These are phyloP conservation scores for Claviceps humidiphila DNA, from an alignment of 2,329 filamentous ascomycete species.

Conservation along the genomic window DNA sequence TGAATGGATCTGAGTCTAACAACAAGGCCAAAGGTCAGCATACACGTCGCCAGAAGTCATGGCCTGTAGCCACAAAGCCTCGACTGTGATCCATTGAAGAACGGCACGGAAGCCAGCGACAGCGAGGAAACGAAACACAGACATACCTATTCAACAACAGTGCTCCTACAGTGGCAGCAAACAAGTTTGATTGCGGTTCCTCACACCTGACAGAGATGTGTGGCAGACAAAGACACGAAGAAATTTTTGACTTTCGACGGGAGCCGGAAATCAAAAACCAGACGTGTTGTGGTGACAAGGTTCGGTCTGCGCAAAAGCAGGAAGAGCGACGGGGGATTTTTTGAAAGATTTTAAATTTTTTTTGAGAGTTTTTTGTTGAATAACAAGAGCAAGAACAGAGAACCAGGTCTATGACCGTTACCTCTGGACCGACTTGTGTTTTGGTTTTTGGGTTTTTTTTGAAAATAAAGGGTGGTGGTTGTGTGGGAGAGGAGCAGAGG, in stretches of 20 bases:
- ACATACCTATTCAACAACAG: slow-evolving; percentile 3
- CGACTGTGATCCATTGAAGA: background rate
- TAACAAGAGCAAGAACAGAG: slow-evolving; percentile 46
- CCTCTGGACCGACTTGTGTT: slow-evolving; percentile 39
- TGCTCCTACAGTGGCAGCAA: background rate
- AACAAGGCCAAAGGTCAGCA: slow-evolving; percentile 1
- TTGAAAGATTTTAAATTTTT: slow-evolving; percentile 47
- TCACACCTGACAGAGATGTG: slow-evolving; percentile 1
- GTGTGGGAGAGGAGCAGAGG: slow-evolving; percentile 28
- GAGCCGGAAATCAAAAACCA: slow-evolving; percentile 7
- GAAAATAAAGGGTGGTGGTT: slow-evolving; percentile 36
- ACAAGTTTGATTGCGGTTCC: background rate
- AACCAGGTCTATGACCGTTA: slow-evolving; percentile 44
- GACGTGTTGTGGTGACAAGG: slow-evolving; percentile 8
- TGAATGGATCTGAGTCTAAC: background rate
- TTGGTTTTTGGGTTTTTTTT: slow-evolving; percentile 22
- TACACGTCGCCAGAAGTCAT: background rate
- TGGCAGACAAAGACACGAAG: slow-evolving; percentile 2
- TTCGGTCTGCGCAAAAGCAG: slow-evolving; percentile 17
- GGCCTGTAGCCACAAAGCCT: background rate
- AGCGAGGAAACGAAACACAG: background rate
- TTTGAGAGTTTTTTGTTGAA: slow-evolving; percentile 39
- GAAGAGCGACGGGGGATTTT: slow-evolving; percentile 39
- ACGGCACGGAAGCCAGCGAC: background rate
- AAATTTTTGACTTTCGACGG: slow-evolving; percentile 5